Conservation (phyloP, 441 rosid species). For the Croton laevigatus region DNA sequence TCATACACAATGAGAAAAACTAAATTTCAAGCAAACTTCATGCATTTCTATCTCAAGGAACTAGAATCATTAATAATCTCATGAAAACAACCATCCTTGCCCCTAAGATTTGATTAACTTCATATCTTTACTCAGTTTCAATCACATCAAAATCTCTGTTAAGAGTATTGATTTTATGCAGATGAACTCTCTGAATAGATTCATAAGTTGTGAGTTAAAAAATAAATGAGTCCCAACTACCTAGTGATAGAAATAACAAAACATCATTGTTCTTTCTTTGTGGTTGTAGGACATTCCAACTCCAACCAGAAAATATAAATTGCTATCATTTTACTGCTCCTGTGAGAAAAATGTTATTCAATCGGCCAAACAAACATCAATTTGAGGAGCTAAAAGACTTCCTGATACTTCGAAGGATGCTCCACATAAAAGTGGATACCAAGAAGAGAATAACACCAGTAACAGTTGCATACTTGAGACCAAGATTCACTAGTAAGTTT, state of each 20-base stretch:
- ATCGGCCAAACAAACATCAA: constrained; percentile 17
- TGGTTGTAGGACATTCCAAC: background rate
- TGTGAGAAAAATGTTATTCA: background rate
- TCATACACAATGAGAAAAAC: too few species aligned
- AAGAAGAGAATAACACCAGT: constrained; percentile 67
- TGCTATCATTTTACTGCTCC: background rate
- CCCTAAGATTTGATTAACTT: background rate
- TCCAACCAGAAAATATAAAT: background rate
- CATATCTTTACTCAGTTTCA: background rate
- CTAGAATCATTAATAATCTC: constrained; percentile 7
- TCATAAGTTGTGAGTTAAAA: constrained; percentile 7
- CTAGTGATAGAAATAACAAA: background rate
- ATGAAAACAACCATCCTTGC: background rate
- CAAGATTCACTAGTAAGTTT: constrained; percentile 79
- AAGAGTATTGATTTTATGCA: background rate
- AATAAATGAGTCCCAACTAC: background rate
- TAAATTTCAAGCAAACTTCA: too few species aligned
- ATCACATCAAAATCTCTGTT: background rate
- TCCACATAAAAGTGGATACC: constrained; percentile 81
- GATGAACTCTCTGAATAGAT: constrained; percentile 3
- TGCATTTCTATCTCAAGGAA: background rate
- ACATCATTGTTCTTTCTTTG: too few species aligned
- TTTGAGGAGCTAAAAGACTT: constrained; percentile 46
- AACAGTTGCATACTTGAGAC: constrained; percentile 64
- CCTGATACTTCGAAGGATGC: constrained; percentile 54